These are phyloP conservation scores for Fragilariopsis cylindrus DNA, from an alignment of 108 stramenopile genomes.

Conservation along the genomic window DNA sequence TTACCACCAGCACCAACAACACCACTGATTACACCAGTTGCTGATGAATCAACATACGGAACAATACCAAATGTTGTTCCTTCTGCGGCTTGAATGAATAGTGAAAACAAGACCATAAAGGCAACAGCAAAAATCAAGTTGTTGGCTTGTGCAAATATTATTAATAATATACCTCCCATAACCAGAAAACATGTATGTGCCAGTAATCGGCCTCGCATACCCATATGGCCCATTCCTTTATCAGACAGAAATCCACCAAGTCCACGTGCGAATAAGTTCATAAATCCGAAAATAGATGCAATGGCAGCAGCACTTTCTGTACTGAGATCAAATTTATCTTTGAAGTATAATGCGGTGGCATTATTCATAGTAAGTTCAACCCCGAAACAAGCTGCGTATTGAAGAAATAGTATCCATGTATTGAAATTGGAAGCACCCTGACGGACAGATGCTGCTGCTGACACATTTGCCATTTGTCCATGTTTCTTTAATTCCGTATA, in stretches of 20 bases:
- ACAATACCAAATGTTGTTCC: constrained; percentile 56
- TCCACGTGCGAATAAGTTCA: constrained; percentile 83
- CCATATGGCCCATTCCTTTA: constrained; percentile 46
- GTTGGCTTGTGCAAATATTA: constrained; percentile 58
- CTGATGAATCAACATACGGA: constrained; percentile 58
- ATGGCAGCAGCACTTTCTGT: constrained; percentile 64
- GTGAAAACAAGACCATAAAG: constrained; percentile 72
- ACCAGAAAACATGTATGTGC: constrained; percentile 55
- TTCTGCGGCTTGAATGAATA: constrained; percentile 79
- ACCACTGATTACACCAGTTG: constrained; percentile 37
- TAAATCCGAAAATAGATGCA: constrained; percentile 38
- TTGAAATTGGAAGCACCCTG: constrained; percentile 51
- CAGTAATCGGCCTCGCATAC: constrained; percentile 79
- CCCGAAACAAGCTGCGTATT: constrained; percentile 89
- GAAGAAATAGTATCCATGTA: constrained; percentile 77
- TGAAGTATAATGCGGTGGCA: constrained; percentile 76
- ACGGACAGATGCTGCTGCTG: constrained; percentile 40
- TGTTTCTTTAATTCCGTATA: constrained; percentile 59
- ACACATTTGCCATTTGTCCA: constrained; percentile 59
- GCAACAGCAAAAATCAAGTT: constrained; percentile 55
- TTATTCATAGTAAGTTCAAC: constrained; percentile 86
- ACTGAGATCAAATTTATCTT: constrained; percentile 66
- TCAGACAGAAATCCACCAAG: constrained; percentile 67
- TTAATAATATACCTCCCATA: constrained; percentile 67
- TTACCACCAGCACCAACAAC: too few species aligned